These are phyloP conservation scores for Hyparrhenia diplandra DNA, from an alignment of 176 grass and related monocot genomes.

Conservation along the genomic window DNA sequence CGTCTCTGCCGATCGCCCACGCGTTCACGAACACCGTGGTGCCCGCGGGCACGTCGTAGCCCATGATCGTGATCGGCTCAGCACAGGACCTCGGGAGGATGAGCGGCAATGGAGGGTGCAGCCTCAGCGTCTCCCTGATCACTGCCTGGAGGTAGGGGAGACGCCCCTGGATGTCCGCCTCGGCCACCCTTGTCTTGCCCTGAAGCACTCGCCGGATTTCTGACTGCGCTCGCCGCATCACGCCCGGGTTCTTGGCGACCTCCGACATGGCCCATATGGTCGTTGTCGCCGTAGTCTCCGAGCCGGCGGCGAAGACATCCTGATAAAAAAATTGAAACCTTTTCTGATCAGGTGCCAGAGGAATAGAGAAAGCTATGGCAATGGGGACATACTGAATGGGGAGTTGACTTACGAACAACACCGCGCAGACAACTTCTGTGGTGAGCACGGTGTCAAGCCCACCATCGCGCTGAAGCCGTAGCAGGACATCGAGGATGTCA, in stretches of 20 bases:
- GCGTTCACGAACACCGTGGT: conserved; percentile 14
- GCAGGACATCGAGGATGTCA: conserved; percentile 11
- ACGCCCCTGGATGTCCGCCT: background rate
- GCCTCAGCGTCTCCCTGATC: conserved; percentile 42
- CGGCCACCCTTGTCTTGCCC: background rate
- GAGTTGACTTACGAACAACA: background rate
- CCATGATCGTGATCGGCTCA: conserved; percentile 26
- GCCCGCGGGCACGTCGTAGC: conserved; percentile 12
- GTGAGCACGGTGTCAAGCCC: background rate
- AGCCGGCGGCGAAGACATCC: conserved; percentile 43
- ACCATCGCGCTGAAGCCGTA: conserved; percentile 1
- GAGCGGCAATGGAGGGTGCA: conserved; percentile 38
- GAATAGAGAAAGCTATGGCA: background rate
- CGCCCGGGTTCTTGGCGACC: conserved; percentile 1
- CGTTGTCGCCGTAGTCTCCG: conserved; percentile 26
- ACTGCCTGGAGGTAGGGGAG: conserved; percentile 37
- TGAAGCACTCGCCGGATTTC: conserved; percentile 23
- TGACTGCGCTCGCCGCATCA: conserved; percentile 18
- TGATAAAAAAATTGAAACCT: background rate
- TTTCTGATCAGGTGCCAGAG: background rate
- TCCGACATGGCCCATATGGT: conserved; percentile 51
- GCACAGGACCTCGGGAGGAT: conserved; percentile 29
- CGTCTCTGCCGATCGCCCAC: conserved; percentile 27
- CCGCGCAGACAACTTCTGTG: background rate
- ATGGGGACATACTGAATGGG: background rate